Evolutionary conservation across 2,329 filamentous ascomycete species (phyloP), one percentile per base, ranked within the genome.

Genomic region (Chalaropsis ovoidea): DNA sequence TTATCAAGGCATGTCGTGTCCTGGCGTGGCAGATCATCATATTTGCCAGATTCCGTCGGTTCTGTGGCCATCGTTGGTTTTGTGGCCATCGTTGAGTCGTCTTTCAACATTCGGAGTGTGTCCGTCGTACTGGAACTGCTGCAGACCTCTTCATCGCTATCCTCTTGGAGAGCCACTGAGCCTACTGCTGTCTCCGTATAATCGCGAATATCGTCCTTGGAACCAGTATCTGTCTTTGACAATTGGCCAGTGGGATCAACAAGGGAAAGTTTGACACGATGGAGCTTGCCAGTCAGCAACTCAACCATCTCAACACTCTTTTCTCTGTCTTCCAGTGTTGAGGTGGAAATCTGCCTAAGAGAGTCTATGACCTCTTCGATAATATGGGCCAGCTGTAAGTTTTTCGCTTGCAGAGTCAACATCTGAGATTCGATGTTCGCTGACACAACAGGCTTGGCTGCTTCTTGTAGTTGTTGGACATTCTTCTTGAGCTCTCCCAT

Each of bases 401-500:
- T 91, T 60, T 88, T 81, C 63, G 75, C 77, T 70, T 90, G 86
- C 68, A 90, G 75, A 60, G 78, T 76, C 19, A 42, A 6, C 11
- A 66, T 22, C 19, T 45, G 54, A 19, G 49, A 43, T 41, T 68
- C 64, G 15, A 22, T 8, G 24, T 58, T 54, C 2, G 63, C 31
- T n/a, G 60, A 62, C 8, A 62, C 35, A 3, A 76, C 56, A 39
- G 56, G 68, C 11, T 61, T 43, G 24, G 67, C 67, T 35, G 61
- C 67, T 13, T 69, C 68, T 58, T 69, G 68, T 39, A 69, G 52
- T 27, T 65, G 68, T 71, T 87, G 82, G 69, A 92, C 83, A 69
- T 90, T 91, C 71, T 88, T 87, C 67, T 83, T 83, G 62, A 93
- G 87, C 74, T 95, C 90, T 8, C 86, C 86, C 72, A 94, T 82